Percentiles rank a stretch among this genome's conserved stretches.
Conservation (phyloP, 169 alveolate genomes). For the Babesia sp. region DNA sequence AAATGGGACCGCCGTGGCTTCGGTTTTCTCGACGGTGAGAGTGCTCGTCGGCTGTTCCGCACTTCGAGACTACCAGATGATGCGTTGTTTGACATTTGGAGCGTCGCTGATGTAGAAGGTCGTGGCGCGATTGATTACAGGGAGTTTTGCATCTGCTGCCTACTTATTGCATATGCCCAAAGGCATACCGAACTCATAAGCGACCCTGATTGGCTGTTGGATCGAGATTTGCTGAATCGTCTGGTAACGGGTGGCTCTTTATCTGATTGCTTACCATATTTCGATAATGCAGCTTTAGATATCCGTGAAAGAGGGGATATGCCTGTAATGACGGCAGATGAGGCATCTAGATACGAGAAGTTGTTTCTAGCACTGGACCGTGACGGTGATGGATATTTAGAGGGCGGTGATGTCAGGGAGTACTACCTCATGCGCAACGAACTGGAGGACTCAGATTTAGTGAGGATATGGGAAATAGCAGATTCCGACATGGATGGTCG, state of each 20-base stretch:
- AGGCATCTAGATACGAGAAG: conserved; percentile 34
- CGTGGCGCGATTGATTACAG: conserved; percentile 58
- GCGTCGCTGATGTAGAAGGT: conserved; percentile 34
- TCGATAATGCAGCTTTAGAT: conserved; percentile 18
- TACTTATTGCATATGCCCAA: conserved; percentile 47
- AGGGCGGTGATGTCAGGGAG: conserved; percentile 45
- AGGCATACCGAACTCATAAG: conserved; percentile 1
- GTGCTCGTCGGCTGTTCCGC: conserved; percentile 38
- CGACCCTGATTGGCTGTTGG: conserved; percentile 4
- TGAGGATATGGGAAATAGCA: conserved; percentile 62
- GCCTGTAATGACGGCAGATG: conserved; percentile 12
- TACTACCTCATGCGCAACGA: conserved; percentile 41
- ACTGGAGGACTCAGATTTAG: conserved; percentile 32
- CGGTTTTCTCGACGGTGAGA: conserved; percentile 52
- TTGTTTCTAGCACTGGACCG: conserved; percentile 30
- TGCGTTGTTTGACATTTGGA: conserved; percentile 48
- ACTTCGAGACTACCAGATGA: conserved; percentile 52
- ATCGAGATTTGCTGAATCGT: conserved; percentile 7
- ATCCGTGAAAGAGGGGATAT: neutral
- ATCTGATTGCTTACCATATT: conserved; percentile 1
- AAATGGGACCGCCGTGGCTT: conserved; percentile 54
- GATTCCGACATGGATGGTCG: conserved; percentile 61
- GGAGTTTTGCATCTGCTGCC: conserved; percentile 52
- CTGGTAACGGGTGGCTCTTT: neutral
- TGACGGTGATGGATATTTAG: conserved; percentile 47